These are phyloP conservation scores for Botrytis fragariae DNA, from an alignment of 2,329 filamentous ascomycete species.

Conservation along the genomic window DNA sequence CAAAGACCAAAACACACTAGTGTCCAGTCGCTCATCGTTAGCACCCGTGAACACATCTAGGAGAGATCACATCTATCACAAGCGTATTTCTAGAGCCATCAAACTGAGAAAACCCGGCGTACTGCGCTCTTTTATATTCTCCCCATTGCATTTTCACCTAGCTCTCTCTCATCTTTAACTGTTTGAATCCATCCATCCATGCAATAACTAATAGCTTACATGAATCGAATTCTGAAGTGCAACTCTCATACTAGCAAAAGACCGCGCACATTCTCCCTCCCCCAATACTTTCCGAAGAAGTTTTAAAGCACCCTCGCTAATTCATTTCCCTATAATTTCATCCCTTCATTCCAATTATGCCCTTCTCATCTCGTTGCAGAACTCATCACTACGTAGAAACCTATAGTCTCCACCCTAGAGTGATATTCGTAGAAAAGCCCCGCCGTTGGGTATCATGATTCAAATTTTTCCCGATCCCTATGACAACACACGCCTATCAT, in stretches of 20 bases:
- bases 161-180: slow-evolving; percentile 4
- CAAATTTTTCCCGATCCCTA: slow-evolving; percentile 17
- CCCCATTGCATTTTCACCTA: slow-evolving; percentile 1
- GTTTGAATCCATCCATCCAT: slow-evolving; percentile 4
- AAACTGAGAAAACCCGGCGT: slow-evolving; percentile 1
- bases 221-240: slow-evolving; percentile 12
- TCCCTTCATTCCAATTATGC: background rate
- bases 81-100: background rate
- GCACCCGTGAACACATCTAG: background rate
- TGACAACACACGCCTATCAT: slow-evolving; percentile 13
- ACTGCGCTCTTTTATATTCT: slow-evolving; percentile 15
- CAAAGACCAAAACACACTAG: background rate
- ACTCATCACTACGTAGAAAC: slow-evolving; percentile 10
- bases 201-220: slow-evolving; percentile 18
- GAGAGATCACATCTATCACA: background rate
- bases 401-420: background rate
- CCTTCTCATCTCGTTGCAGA: slow-evolving; percentile 9
- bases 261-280: background rate
- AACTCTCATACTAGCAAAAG: slow-evolving; percentile 14
- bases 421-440: slow-evolving; percentile 15
- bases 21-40: background rate
- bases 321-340: background rate
- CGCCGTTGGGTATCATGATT: slow-evolving; percentile 21
- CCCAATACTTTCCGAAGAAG: background rate
- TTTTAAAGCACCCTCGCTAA: background rate